Evolutionary conservation across 352 stramenopile genomes (phyloP).

Genomic region (Pythium insidiosum): DNA sequence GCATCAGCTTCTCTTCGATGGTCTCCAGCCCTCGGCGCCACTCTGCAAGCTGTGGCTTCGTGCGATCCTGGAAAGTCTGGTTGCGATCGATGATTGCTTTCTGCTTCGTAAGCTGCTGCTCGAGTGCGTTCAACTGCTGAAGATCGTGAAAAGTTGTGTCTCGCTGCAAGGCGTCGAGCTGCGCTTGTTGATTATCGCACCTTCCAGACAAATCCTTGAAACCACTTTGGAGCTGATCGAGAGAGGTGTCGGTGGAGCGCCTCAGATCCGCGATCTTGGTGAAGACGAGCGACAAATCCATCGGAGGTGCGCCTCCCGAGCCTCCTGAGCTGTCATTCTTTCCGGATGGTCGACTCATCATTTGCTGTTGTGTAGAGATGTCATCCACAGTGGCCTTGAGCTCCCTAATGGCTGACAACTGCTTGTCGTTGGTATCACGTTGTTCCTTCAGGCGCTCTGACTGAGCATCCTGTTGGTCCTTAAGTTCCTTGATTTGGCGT

Average conservation of each 20-base stretch:
- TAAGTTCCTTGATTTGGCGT: conserved; percentile 40
- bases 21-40: conserved; percentile 56
- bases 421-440: conserved; percentile 27
- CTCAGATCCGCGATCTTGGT: conserved; percentile 69
- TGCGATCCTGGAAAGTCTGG: conserved; percentile 55
- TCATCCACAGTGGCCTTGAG: conserved; percentile 43
- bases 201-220: conserved; percentile 29
- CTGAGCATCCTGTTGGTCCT: conserved; percentile 27
- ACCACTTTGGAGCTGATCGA: conserved; percentile 43
- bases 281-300: conserved; percentile 77
- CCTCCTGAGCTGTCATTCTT: not conserved
- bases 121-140: conserved; percentile 46
- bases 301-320: conserved; percentile 11
- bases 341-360: conserved; percentile 5
- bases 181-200: conserved; percentile 35
- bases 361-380: conserved; percentile 39
- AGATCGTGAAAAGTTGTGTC: conserved; percentile 42
- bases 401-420: conserved; percentile 38
- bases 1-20: conserved; percentile 54
- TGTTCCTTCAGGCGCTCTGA: conserved; percentile 36
- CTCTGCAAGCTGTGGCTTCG: conserved; percentile 54
- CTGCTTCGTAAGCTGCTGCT: conserved; percentile 43
- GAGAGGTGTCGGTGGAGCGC: conserved; percentile 43
- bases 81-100: conserved; percentile 67
- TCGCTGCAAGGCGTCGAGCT: conserved; percentile 48